phyloP scores from a whole-genome alignment of 2,329 filamentous ascomycete species.

The Aphanoascus verrucosus region DNA sequence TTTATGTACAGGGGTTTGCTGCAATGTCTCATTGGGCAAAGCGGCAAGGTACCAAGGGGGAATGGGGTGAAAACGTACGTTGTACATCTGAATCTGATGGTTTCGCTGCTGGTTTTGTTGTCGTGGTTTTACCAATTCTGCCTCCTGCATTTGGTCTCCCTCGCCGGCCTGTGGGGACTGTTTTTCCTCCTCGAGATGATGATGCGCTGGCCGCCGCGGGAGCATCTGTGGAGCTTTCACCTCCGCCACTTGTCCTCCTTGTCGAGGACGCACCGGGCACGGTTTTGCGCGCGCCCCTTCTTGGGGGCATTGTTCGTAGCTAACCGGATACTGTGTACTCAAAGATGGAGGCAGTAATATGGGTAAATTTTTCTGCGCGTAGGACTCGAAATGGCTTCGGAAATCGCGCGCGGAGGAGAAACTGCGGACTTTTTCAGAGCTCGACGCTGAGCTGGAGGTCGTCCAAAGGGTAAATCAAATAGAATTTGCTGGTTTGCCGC shows the following conservation, averaged over 20 bases:
- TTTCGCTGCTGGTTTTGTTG: slow-evolving; percentile 12
- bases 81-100: slow-evolving; percentile 26
- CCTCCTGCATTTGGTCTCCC: slow-evolving; percentile 10
- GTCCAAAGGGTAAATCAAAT: not conserved
- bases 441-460: no score
- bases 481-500: no score
- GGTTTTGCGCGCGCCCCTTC: slow-evolving; percentile 11
- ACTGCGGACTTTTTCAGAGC: no score
- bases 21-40: not conserved
- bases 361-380: no score
- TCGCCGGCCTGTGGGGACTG: not conserved
- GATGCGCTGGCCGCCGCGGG: slow-evolving; percentile 1
- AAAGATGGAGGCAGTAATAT: no score
- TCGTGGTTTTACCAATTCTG: slow-evolving; percentile 15
- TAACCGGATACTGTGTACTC: not conserved
- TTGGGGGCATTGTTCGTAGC: slow-evolving; percentile 11
- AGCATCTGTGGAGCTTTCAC: slow-evolving; percentile 5
- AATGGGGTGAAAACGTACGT: slow-evolving; percentile 23
- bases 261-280: slow-evolving; percentile 7
- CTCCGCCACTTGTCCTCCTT: slow-evolving; percentile 10
- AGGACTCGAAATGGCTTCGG: no score
- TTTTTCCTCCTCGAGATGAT: slow-evolving; percentile 9
- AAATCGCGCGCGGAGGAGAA: no score
- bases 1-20: slow-evolving; percentile 10
- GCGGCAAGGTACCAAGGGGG: not conserved